Evolutionary conservation across 345 rosid species (phyloP).

Genomic region (Cardamine occulta): DNA sequence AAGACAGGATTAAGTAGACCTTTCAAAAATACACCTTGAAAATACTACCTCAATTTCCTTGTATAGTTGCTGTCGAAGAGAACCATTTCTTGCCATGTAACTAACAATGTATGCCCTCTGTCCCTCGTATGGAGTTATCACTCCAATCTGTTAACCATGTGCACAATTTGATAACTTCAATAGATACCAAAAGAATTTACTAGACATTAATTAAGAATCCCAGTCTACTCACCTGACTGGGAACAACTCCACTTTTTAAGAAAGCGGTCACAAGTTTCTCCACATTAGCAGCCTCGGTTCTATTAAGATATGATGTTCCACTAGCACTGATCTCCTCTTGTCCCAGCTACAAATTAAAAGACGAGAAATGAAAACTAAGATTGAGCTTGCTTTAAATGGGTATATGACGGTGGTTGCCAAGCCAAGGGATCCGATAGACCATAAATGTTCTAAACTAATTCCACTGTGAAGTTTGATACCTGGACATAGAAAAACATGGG

Average conservation of each 20-base stretch:
- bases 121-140: conserved; percentile 97
- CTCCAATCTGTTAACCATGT: conserved; percentile 74
- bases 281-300: conserved; percentile 99
- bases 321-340: conserved; percentile 99
- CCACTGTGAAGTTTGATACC: conserved; percentile 48
- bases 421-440: background rate
- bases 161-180: conserved; percentile 11
- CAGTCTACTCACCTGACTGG: conserved; percentile 69
- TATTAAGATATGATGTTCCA: conserved; percentile 95
- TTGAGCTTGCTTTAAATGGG: background rate
- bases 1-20: conserved; percentile 16
- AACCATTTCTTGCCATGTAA: conserved; percentile 98
- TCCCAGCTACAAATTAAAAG: conserved; percentile 72
- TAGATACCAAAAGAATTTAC: conserved; percentile 9
- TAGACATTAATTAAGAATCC: conserved; percentile 7
- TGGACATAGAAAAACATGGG: conserved; percentile 99
- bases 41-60: conserved; percentile 94
- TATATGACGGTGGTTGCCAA: background rate
- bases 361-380: conserved; percentile 26
- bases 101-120: conserved; percentile 98
- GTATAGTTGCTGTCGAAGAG: conserved; percentile 97
- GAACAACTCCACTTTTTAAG: conserved; percentile 96
- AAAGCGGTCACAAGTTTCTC: conserved; percentile 98
- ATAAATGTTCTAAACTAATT: conserved; percentile 9
- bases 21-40: background rate